phyloP scores from a whole-genome alignment of 768 basidiomycete species.

The Psilocybe cyanescens region DNA sequence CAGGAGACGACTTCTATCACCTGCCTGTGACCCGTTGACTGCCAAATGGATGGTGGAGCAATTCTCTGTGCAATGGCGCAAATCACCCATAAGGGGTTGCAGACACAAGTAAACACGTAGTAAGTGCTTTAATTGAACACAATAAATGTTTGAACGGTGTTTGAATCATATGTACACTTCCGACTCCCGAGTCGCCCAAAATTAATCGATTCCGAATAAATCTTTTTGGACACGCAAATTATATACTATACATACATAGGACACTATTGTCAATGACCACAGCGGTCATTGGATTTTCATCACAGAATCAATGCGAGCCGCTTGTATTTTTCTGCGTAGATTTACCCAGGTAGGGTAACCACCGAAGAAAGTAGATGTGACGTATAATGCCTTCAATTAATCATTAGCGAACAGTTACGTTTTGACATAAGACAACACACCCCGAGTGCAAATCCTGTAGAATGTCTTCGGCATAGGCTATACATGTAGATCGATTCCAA shows the following conservation, averaged over 20 bases:
- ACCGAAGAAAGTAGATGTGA: constrained; percentile 49
- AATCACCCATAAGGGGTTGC: too few species aligned
- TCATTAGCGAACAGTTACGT: not conserved
- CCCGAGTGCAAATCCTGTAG: constrained; percentile 45
- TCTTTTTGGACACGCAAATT: not conserved
- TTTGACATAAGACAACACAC: constrained; percentile 25
- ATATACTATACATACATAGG: not conserved
- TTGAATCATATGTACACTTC: too few species aligned
- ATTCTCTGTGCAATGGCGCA: too few species aligned
- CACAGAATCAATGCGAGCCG: constrained; percentile 75
- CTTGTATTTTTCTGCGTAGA: constrained; percentile 62
- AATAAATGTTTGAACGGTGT: too few species aligned
- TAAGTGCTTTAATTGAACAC: too few species aligned
- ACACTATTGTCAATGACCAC: not conserved
- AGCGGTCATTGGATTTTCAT: constrained; percentile 65
- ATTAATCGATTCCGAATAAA: too few species aligned
- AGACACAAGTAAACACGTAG: too few species aligned
- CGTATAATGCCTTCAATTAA: constrained; percentile 50
- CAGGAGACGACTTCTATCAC: too few species aligned
- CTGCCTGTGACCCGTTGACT: too few species aligned
- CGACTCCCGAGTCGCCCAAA: too few species aligned
- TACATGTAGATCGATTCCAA: constrained; percentile 53
- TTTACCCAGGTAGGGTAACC: constrained; percentile 61
- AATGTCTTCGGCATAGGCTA: constrained; percentile 52
- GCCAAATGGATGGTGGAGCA: too few species aligned